Base-by-base conservation (phyloP, 2,329 filamentous ascomycete species). In the Blastomyces percursus region DNA sequence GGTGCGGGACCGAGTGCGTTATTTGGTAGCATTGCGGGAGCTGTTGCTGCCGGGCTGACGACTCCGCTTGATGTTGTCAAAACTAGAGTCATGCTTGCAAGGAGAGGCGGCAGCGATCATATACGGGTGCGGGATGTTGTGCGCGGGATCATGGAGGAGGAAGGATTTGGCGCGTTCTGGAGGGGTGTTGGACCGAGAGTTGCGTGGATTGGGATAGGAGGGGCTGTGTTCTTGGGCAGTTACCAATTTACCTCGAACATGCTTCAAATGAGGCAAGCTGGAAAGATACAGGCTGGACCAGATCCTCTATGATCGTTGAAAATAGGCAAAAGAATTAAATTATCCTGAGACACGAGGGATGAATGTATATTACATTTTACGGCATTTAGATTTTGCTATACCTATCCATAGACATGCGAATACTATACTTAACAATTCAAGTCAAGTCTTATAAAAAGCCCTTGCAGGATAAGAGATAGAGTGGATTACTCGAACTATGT, bases 21-120 rank as follows among this genome's bases (percentile, higher is more conserved):
- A 51, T 93, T 94, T 74, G 94, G 94, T 0, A 92, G 88, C 69
- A 71, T 91, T 44, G 86, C 91, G 0, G 94, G 94, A 0, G 91
- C 87, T 0, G 81, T 96, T 48, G 91, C 94, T 0, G 94, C 94
- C 0, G 93, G 84, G 0, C 73, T 93, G 64, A 99, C 94, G 30
- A 99, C 94, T 60, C 94, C 94, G 48, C 78, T 99, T 66, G 94
- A 99, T 76, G 94, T 99, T 65, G 80, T 99, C 68, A 99, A 99
- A 84, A 99, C 94, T 67, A 81, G 94, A 66, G 87, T 97, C 76
- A 99, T 99, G 94, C 79, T 99, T 68, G 88, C 89, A 16, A 82
- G 85, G 70, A 72, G 84, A 87, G 79, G 84, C 80, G 68, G 84
- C 83, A 73, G 82, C 80, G 14, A 81, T 85, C 66, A 63, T 65